Evolutionary conservation across 2,329 filamentous ascomycete genomes (phyloP), one percentile per base, ranked within the genome.

Genomic region (Septoria linicola): DNA sequence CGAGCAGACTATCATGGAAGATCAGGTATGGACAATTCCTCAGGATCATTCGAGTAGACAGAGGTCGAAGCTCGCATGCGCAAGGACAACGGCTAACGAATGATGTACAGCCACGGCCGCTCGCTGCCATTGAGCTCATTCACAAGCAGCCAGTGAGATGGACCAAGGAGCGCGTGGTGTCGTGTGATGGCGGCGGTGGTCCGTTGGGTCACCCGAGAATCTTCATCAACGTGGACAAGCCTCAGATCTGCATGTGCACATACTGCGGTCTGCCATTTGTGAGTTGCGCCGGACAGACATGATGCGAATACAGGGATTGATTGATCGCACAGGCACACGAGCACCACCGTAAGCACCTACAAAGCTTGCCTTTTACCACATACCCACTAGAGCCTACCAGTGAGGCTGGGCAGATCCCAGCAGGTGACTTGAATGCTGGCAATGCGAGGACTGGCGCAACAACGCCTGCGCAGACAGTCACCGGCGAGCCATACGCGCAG

Each of bases 171-270:
- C 82, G 84, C 55, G 73, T 88, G 41, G 92, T 95, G 44, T 84
- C 84, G 37, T 99, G 93, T 70, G 91, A 97, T 66, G 93, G 93
- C 52, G 93, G 92, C 53, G 91, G 91, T 61, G 93, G 92, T 39
- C 86, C 91, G 25, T 76, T 88, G 49, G 93, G 93, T 36, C 93
- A 99, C 72, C 93, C 93, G 42, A 82, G 83, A 67, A 87, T 99
- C 74, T 99, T 90, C 72, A 99, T 99, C 81, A 99, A 99, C 75
- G 85, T 88, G 61, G 93, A 99, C 75, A 97, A 96, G 80, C 88
- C 93, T 36, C 85, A 97, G 77, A 96, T 99, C 65, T 82, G 83
- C 72, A 78, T 78, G 69, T 99, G 93, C 79, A 85, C 81, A 67
- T 99, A 99, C 77, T 99, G 93, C 70, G 93, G 93, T 46, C 71